Evolutionary conservation across 2,329 filamentous ascomycete genomes (phyloP).

Genomic region (Colletotrichum tamarilloi): DNA sequence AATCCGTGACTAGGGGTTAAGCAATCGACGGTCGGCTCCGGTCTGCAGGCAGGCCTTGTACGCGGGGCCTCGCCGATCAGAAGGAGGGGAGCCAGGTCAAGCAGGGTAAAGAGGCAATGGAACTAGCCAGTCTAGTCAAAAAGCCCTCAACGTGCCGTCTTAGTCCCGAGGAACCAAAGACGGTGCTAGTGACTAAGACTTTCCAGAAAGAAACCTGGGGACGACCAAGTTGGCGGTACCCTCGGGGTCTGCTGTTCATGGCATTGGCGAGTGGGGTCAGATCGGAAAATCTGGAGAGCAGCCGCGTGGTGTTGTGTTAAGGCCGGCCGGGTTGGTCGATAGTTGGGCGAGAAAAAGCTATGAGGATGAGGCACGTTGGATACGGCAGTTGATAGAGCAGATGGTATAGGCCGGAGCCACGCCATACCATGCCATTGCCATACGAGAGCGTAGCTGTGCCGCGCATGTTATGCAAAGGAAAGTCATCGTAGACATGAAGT

Average conservation of each 20-base stretch:
- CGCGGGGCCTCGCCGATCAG: constrained; percentile 10
- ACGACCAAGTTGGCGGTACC: constrained; percentile 30
- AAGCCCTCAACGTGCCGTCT: background rate
- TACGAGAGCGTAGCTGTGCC: constrained; percentile 18
- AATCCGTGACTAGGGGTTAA: background rate
- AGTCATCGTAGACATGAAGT: background rate
- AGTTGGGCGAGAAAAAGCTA: background rate
- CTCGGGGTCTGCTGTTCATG: constrained; percentile 23
- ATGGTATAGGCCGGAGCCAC: constrained; percentile 7
- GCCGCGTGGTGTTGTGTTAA: constrained; percentile 26
- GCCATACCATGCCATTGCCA: constrained; percentile 21
- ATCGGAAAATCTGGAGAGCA: constrained; percentile 29
- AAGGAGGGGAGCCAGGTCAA: background rate
- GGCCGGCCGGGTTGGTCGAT: background rate
- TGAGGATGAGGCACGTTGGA: background rate
- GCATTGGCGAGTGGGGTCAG: constrained; percentile 14
- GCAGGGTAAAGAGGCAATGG: background rate
- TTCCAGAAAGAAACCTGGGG: constrained; percentile 17
- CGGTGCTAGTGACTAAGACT: constrained; percentile 9
- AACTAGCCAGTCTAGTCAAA: background rate
- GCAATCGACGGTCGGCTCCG: constrained; percentile 10
- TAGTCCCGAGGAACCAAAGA: background rate
- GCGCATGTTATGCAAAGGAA: constrained; percentile 9
- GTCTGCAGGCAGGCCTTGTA: background rate
- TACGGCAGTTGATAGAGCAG: background rate